These are phyloP conservation scores for Filobasidium uniguttulatum DNA, from an alignment of 1,284 basidiomycete species.

Conservation along the genomic window DNA sequence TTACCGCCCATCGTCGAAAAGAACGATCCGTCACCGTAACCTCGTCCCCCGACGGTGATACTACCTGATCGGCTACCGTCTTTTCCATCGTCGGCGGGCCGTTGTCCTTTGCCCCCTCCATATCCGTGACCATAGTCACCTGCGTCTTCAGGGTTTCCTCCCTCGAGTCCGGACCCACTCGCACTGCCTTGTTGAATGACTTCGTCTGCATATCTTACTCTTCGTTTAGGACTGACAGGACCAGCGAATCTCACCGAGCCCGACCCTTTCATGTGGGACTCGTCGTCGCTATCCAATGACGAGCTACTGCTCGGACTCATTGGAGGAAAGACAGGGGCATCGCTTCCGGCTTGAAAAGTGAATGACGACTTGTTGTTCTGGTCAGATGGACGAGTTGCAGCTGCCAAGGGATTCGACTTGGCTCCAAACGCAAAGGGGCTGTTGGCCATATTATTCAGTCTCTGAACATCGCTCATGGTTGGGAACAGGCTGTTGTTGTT, in stretches of 20 bases:
- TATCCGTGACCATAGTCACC: slow-evolving; percentile 6
- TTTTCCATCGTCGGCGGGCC: background rate
- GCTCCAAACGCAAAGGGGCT: slow-evolving; percentile 6
- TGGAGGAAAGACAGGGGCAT: slow-evolving; percentile 12
- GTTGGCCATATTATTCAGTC: background rate
- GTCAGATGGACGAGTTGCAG: background rate
- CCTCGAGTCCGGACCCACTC: background rate
- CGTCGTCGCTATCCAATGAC: slow-evolving; percentile 8
- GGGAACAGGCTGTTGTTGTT: slow-evolving; percentile 1
- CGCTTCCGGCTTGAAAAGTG: slow-evolving; percentile 1
- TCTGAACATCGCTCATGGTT: background rate
- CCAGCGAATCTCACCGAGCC: slow-evolving; percentile 1
- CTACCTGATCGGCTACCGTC: slow-evolving; percentile 6
- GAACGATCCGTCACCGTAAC: slow-evolving; percentile 8
- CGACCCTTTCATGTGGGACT: background rate
- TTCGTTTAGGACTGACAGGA: slow-evolving; percentile 1
- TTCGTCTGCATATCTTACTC: background rate
- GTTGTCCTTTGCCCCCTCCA: background rate
- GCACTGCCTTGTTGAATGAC: background rate
- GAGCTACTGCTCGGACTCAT: slow-evolving; percentile 14
- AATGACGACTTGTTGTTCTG: slow-evolving; percentile 5
- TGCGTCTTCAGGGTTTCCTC: slow-evolving; percentile 2
- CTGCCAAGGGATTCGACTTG: background rate
- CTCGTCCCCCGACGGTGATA: slow-evolving; percentile 14
- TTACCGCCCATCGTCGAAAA: background rate